phyloP scores from a whole-genome alignment of 768 basidiomycete genomes.

The Collybia mongolica region DNA sequence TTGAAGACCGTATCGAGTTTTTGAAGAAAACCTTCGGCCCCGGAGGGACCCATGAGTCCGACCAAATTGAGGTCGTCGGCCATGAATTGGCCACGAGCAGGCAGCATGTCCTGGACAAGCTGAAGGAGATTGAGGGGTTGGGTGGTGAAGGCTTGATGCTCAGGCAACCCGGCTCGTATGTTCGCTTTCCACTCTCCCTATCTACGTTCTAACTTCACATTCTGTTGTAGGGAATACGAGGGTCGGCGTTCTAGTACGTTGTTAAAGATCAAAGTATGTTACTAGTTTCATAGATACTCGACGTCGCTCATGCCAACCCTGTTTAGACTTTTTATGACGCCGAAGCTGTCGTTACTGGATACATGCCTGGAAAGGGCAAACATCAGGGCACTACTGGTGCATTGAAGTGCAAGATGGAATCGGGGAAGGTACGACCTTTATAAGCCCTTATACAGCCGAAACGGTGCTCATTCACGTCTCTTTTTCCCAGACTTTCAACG shows the following conservation, averaged over 20 bases:
- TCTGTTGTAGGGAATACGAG: conserved; percentile 42
- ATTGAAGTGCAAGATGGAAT: conserved; percentile 57
- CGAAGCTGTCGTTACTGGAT: conserved; percentile 58
- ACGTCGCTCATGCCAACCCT: background rate
- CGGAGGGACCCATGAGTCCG: conserved; percentile 38
- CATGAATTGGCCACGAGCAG: conserved; percentile 43
- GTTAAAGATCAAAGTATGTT: conserved; percentile 50
- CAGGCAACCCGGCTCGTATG: conserved; percentile 47
- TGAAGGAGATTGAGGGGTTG: conserved; percentile 51
- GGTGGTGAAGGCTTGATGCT: conserved; percentile 65
- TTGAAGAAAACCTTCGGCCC: conserved; percentile 47
- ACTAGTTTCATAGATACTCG: background rate
- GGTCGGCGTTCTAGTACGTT: conserved; percentile 45
- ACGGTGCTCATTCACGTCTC: no score
- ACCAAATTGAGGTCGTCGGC: conserved; percentile 46
- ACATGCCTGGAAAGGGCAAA: conserved; percentile 51
- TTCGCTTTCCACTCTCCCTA: conserved; percentile 4
- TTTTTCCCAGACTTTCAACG: conserved; percentile 45
- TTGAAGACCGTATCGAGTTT: conserved; percentile 48
- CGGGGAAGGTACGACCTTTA: conserved; percentile 46
- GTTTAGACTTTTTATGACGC: conserved; percentile 56
- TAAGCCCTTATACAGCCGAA: no score
- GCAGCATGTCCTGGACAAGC: conserved; percentile 52
- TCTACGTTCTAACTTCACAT: no score
- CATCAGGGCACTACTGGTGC: conserved; percentile 48